Percentiles rank a stretch among this genome's conserved stretches.
Evolutionary conservation across 768 basidiomycete species (phyloP).

Genomic region (Boletus coccyginus): DNA sequence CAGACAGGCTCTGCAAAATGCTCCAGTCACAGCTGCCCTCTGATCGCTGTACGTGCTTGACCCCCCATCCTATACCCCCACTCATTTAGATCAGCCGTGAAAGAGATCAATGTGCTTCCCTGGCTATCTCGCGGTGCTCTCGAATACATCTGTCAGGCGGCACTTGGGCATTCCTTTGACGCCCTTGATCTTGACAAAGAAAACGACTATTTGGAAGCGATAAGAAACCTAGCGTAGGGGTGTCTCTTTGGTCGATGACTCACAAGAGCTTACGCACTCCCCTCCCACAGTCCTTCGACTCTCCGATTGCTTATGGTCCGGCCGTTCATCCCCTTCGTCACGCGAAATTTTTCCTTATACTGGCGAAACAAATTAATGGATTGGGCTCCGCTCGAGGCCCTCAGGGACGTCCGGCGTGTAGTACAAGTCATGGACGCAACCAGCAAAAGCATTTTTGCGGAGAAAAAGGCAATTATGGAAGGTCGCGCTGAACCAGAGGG

Average conservation of each 20-base stretch:
- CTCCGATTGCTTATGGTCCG: constrained; percentile 29
- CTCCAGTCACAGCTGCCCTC: constrained; percentile 21
- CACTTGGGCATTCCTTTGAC: constrained; percentile 34
- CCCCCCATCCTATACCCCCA: not conserved
- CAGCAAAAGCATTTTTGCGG: constrained; percentile 24
- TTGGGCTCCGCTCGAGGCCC: constrained; percentile 29
- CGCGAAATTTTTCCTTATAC: constrained; percentile 27
- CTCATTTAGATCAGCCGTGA: constrained; percentile 15
- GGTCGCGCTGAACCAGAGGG: constrained; percentile 7
- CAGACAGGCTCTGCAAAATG: constrained; percentile 23
- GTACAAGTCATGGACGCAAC: constrained; percentile 31
- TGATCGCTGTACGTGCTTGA: constrained; percentile 19
- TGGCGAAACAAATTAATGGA: constrained; percentile 35
- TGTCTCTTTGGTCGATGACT: not conserved
- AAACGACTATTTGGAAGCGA: constrained; percentile 29
- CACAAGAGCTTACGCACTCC: not conserved
- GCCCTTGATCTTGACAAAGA: constrained; percentile 24
- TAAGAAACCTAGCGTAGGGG: constrained; percentile 32
- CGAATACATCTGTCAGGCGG: constrained; percentile 36
- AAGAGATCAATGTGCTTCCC: constrained; percentile 34
- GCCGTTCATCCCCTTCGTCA: constrained; percentile 31
- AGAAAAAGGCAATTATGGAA: constrained; percentile 28
- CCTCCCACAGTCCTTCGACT: constrained; percentile 20
- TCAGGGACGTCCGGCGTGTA: constrained; percentile 26
- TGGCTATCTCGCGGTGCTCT: constrained; percentile 35